Conservation (phyloP, 306 rosid genomes). For the Cicer bijugum region DNA sequence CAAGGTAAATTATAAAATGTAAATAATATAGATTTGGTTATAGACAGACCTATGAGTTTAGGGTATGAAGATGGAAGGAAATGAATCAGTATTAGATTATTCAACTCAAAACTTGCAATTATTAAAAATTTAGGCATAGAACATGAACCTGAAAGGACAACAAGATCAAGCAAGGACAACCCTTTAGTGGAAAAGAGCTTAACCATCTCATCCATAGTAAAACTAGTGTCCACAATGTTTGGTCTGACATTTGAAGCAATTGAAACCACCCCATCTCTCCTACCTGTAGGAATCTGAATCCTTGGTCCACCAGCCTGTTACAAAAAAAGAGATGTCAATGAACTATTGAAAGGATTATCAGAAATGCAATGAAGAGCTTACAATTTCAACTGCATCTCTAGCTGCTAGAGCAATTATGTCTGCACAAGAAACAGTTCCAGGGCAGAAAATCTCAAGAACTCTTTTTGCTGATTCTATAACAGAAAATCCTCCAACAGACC, state of each 20-base stretch:
- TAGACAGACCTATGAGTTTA: background rate
- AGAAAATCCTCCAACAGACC: conserved; percentile 77
- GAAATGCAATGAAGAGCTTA: conserved; percentile 44
- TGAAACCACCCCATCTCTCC: conserved; percentile 83
- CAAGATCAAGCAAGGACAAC: conserved; percentile 78
- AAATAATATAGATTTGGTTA: conserved; percentile 14
- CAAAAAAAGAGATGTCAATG: conserved; percentile 15
- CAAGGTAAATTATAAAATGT: background rate
- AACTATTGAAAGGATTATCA: conserved; percentile 18
- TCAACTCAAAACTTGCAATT: conserved; percentile 8
- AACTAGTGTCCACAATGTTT: conserved; percentile 83
- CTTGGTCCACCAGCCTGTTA: conserved; percentile 80
- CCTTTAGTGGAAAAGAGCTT: conserved; percentile 75
- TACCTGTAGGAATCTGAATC: conserved; percentile 72
- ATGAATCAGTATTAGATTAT: background rate
- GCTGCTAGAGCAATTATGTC: conserved; percentile 89
- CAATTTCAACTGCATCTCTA: conserved; percentile 87
- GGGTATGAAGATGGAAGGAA: background rate
- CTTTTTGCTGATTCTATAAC: conserved; percentile 81
- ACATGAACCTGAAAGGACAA: conserved; percentile 68
- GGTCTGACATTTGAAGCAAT: conserved; percentile 80
- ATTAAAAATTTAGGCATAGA: background rate
- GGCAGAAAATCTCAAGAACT: conserved; percentile 69
- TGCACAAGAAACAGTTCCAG: conserved; percentile 86
- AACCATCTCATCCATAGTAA: conserved; percentile 76